A percentile compares a stretch with the other conserved stretches of the same genome.
phyloP scores from a whole-genome alignment of 371 early-diverging fungal species.

The Actinomortierella wolfii region DNA sequence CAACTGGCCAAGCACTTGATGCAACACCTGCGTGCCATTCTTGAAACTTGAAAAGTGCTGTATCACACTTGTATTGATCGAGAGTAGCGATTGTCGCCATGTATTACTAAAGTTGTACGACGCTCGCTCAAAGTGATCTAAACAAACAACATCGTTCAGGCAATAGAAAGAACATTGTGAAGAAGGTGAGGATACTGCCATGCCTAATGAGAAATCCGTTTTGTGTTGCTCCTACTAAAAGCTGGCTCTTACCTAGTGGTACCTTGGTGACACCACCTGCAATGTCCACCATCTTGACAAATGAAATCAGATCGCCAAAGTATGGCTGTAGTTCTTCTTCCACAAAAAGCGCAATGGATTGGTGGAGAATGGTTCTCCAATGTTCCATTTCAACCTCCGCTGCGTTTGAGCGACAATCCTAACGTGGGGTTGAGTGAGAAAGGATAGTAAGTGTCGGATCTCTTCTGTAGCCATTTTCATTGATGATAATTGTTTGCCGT shows the following conservation, averaged over 20 bases:
- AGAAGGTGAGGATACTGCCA: too few relatives aligned
- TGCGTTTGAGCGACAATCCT: conserved; percentile 70
- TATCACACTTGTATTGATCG: conserved; percentile 81
- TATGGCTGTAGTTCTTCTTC: conserved; percentile 83
- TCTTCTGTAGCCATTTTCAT: too few relatives aligned
- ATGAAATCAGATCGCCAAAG: conserved; percentile 77
- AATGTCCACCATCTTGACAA: conserved; percentile 73
- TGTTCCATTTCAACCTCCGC: conserved; percentile 76
- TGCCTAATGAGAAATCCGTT: too few relatives aligned
- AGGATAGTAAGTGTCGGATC: background rate
- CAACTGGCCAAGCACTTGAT: conserved; percentile 83
- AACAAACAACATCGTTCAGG: background rate
- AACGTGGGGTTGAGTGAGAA: background rate
- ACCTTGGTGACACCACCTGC: conserved; percentile 45
- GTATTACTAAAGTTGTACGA: conserved; percentile 75
- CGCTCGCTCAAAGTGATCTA: conserved; percentile 62
- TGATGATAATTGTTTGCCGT: too few relatives aligned
- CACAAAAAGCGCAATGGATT: conserved; percentile 80
- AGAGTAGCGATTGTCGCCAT: conserved; percentile 78
- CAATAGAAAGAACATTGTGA: too few relatives aligned
- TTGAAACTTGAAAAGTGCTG: conserved; percentile 92
- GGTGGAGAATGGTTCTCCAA: conserved; percentile 68
- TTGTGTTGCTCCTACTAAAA: too few relatives aligned
- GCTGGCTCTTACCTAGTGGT: conserved; percentile 27
- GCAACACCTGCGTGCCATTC: conserved; percentile 87